These are phyloP conservation scores for Aureobasidium uvarum DNA, from an alignment of 2,329 filamentous ascomycete genomes.

Conservation along the genomic window DNA sequence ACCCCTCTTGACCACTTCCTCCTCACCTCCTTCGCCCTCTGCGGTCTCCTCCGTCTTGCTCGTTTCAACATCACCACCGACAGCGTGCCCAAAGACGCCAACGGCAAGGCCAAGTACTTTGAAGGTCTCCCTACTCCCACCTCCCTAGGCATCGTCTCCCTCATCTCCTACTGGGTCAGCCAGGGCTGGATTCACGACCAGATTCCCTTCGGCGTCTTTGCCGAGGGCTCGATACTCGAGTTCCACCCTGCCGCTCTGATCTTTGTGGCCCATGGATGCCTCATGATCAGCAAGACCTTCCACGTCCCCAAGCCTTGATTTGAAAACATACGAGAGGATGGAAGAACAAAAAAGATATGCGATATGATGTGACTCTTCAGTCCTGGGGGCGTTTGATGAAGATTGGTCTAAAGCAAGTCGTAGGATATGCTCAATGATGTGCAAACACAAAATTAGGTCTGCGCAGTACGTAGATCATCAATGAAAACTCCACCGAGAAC, in stretches of 20 bases:
- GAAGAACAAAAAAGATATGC: constrained; percentile 6
- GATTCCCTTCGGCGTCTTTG: constrained; percentile 72
- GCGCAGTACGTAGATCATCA: background rate
- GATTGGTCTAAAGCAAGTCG: background rate
- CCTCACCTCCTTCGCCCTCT: constrained; percentile 88
- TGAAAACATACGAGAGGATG: background rate
- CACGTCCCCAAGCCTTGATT: constrained; percentile 81
- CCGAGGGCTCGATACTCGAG: constrained; percentile 67
- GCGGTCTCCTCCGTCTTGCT: constrained; percentile 86
- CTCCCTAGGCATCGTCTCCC: constrained; percentile 70
- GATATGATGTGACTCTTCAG: background rate
- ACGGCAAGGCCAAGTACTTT: constrained; percentile 91
- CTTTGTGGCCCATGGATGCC: constrained; percentile 83
- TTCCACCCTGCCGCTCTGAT: constrained; percentile 79
- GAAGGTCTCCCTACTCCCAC: constrained; percentile 97
- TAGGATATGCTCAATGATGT: background rate
- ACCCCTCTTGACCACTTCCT: constrained; percentile 78
- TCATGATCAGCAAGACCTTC: constrained; percentile 94
- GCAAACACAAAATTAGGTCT: background rate
- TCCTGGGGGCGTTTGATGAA: background rate
- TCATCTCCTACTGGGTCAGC: constrained; percentile 89
- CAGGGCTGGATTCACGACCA: constrained; percentile 75
- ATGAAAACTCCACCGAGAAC: background rate
- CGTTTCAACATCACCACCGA: constrained; percentile 96
- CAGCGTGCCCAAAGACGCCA: constrained; percentile 84